Base-by-base conservation (phyloP, 169 alveolate species). In the Eimeria acervulina region DNA sequence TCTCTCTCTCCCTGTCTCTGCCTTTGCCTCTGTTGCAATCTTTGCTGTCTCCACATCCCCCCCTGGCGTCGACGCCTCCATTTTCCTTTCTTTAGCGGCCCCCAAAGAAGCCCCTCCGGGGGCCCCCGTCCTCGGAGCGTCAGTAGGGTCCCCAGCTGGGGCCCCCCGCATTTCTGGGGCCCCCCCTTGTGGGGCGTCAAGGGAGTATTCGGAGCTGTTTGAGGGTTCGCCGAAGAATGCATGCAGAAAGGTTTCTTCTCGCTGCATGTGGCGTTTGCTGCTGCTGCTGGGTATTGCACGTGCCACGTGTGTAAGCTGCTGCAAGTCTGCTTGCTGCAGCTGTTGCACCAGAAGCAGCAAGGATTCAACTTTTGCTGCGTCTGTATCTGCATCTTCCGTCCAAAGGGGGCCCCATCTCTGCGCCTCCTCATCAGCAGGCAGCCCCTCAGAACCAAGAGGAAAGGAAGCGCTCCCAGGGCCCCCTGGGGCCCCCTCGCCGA, bases 311-410 rank as follows among this genome's bases (percentile, higher is more conserved):
- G 40, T 70, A 7, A 28, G 87, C 59, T 76, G 90, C 72, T 81
- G 90, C 44, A 42, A 47, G 70, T 81, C 70, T 26, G 70, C 90
- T 42, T 81, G 63, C 70, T 81, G 68, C 68, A 59, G 68, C 68
- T 81, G 26, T 17, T 42, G 61, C 72, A 81, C 90, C 15, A 81
- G 70, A 19, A 31, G 40, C 63, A 81, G 40, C 63, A 81, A 23
- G 2, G 33, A 26, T n/a, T 81, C 90, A 13, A 31, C 51, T 40
- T 81, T 81, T 81, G 90, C 90, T 47, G 90, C 70, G 26, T 81
- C 90, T 8, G 13, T 76, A 7, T 81, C 72, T 0, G 72, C 51
- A 3, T 81, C 70, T 26, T 47, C 90, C 12, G 70, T 36, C 90
- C 90, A 81, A n/a, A n/a, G n/a, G 44, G 55, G 28, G 28, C 28